Evolutionary conservation across 192 early-diverging fungal genomes (phyloP), one percentile per base, ranked within the genome.

Genomic region (Powellomyces hirtus): DNA sequence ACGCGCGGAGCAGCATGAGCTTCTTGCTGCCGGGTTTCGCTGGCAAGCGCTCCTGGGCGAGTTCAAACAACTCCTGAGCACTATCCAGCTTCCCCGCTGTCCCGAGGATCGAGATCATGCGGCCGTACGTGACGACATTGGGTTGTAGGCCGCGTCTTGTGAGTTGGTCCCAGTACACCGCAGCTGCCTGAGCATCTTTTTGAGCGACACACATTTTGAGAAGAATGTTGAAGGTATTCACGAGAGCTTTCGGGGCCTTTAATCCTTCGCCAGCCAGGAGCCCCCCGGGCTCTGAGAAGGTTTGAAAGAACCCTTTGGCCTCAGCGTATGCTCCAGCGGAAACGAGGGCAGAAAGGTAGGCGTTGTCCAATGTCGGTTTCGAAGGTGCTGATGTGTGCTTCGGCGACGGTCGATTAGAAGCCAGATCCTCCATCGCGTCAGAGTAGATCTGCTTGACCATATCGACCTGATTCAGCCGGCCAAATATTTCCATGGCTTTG

Each of bases 31-130:
- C 53, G 14, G 16, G 16, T 16, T 13, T n/a, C 20, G 40, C 61
- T 22, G 30, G 22, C 10, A 57, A 44, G 10, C 51, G 37, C 34
- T 72, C 62, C 27, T 40, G 27, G 1, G 62, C 64, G 14, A 36
- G 16, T n/a, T 65, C 59, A 30, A 73, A 60, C 16, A 42, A 38
- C 40, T 40, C 42, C 45, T 34, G 30, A 4, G 71, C 63, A 1
- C 8, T 20, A 8, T 64, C 55, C 36, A 45, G 4, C 16, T 44
- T 27, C 4, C 40, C 45, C 18, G 55, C 63, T 4, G 11, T 24
- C 27, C 62, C 70, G 27, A 45, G 29, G 2, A 73, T 38, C 6
- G n/a, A 13, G 37, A 73, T 73, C 71, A 73, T 66, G 33, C 63
- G 63, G 13, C 71, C 71, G 42, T 66, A 73, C 56, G 34, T 1